Base-by-base conservation (phyloP, 768 basidiomycete species). In the Xerocomus potaroensis region DNA sequence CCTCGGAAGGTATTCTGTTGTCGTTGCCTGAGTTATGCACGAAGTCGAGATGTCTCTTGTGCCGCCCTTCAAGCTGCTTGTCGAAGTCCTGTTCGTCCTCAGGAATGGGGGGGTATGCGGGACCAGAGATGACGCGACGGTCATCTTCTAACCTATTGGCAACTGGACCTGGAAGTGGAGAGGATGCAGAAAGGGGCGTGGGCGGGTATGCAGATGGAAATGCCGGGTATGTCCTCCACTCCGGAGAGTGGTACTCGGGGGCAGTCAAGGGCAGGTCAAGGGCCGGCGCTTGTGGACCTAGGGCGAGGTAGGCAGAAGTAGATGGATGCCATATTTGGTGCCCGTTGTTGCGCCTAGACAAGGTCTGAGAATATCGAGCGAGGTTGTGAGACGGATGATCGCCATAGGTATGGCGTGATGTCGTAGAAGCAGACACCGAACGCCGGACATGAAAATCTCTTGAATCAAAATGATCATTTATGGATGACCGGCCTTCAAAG, bases 201-300 rank as follows among this genome's bases (percentile, higher is more conserved):
- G 83, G 72, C 8, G 85, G 86, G 57, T 89, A 89, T 27, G 87
- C 87, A 5, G 87, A 80, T 24, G 87, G 87, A 43, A 87, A 83
- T 15, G 81, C 71, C 11, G 85, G 85, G 54, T 87, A 89, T 59
- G 77, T 69, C 47, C 83, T 68, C 84, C 84, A 88, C 53, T 88
- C 84, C 32, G 84, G 78, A n/a, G 57, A 63, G n/a, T 56, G 62
- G 32, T 55, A 63, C 22, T 68, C 60, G 62, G 58, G 52, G 58
- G 69, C 34, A 12, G 49, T 71, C 61, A 44, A 63, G 58, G 31
- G 40, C 33, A 26, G 22, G 23, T 50, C 43, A 14, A 22, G 46
- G n/a, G 43, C 42, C 1, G 58, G 26, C 14, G 29, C 23, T 26
- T 59, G 54, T 52, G 59, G 46, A 45, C 44, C 10, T 34, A 60